Evolutionary conservation across 2,329 filamentous ascomycete genomes (phyloP).

Genomic region (Allantophomopsis lycopodina): DNA sequence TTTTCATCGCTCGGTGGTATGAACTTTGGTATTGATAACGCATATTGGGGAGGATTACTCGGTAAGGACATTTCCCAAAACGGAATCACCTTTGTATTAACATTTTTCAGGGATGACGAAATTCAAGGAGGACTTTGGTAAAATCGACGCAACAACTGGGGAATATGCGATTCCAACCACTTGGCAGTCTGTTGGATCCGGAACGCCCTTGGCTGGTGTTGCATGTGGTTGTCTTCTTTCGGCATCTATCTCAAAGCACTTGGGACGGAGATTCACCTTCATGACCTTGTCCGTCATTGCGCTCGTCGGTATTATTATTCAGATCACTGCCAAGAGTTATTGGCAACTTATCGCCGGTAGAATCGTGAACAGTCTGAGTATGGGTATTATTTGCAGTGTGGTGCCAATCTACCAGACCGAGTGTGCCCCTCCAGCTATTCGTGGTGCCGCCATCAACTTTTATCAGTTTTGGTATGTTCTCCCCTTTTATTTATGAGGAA

Average conservation of each 20-base stretch:
- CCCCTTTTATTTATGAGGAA: too few relatives aligned
- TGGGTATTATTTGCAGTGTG: slow-evolving; percentile 7
- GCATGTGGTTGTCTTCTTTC: neutral
- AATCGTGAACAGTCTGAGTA: slow-evolving; percentile 10
- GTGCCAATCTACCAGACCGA: slow-evolving; percentile 6
- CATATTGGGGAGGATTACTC: slow-evolving; percentile 1
- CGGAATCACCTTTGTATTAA: neutral
- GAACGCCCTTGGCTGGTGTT: neutral
- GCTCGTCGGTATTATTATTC: neutral
- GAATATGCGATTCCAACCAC: neutral
- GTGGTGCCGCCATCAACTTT: slow-evolving; percentile 8
- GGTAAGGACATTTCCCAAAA: neutral
- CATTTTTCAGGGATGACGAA: neutral
- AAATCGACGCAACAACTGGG: neutral
- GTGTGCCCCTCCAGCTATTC: slow-evolving; percentile 4
- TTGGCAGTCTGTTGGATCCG: neutral
- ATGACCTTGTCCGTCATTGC: neutral
- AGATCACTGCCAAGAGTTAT: slow-evolving; percentile 5
- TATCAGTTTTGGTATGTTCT: slow-evolving; percentile 6
- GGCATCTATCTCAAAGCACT: neutral
- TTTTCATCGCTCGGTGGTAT: neutral
- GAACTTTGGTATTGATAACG: neutral
- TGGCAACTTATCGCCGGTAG: slow-evolving; percentile 14
- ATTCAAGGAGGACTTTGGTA: neutral
- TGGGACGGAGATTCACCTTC: neutral